Percentiles rank a stretch among this genome's conserved stretches.
Conservation (phyloP, 805 yeast genomes). For the Candida sakaeoensis region DNA sequence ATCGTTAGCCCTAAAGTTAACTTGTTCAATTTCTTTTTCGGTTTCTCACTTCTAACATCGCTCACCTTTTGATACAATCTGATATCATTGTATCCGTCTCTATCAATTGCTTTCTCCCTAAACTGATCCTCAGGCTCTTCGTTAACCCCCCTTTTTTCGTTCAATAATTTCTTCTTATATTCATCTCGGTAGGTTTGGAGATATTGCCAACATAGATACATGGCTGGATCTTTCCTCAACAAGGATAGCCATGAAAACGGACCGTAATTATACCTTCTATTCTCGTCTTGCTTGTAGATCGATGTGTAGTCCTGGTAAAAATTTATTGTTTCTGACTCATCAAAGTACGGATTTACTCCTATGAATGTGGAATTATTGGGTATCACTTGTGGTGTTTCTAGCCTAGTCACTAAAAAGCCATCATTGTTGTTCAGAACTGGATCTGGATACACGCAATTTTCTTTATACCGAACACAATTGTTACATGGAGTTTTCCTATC, state of each 20-base stretch:
- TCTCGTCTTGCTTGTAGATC: constrained; percentile 33
- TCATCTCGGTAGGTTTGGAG: constrained; percentile 7
- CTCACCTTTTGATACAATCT: constrained; percentile 11
- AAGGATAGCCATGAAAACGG: constrained; percentile 50
- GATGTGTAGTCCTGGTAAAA: constrained; percentile 43
- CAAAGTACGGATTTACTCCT: constrained; percentile 22
- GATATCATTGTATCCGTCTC: constrained; percentile 23
- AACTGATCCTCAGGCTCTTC: constrained; percentile 17
- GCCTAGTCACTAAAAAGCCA: constrained; percentile 5
- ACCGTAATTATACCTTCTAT: constrained; percentile 45
- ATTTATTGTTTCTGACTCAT: constrained; percentile 33
- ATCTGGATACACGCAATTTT: constrained; percentile 23
- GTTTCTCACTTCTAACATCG: background rate
- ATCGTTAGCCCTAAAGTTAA: constrained; percentile 32
- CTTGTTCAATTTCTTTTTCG: background rate
- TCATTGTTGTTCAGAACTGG: constrained; percentile 6
- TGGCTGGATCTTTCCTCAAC: constrained; percentile 42
- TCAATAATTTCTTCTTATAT: constrained; percentile 1
- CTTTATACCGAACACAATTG: constrained; percentile 25
- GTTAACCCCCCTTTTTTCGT: background rate
- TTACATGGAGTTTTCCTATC: constrained; percentile 34
- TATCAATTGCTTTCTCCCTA: constrained; percentile 20
- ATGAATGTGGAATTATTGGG: constrained; percentile 12
- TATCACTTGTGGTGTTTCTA: background rate
- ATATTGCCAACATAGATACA: constrained; percentile 11